A percentile compares a stretch with the other conserved stretches of the same genome.
Evolutionary conservation across 177 flowering plant genomes (phyloP).

Genomic region (Vitis hybrid): DNA sequence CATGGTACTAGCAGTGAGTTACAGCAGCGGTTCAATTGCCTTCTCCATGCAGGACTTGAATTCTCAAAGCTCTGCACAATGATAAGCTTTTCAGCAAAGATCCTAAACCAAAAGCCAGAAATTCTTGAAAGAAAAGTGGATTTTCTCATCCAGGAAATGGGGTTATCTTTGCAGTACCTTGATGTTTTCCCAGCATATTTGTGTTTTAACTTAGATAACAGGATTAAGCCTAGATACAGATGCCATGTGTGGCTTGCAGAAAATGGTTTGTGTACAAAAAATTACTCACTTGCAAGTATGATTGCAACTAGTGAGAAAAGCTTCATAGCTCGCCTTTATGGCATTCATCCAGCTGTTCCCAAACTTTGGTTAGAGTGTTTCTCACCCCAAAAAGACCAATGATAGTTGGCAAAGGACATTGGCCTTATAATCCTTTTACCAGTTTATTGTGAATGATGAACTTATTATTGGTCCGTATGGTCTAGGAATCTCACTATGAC

Average conservation of each 20-base stretch:
- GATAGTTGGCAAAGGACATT: too few relatives aligned
- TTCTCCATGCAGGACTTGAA: conserved; percentile 44
- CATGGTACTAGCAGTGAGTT: conserved; percentile 49
- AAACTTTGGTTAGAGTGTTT: conserved; percentile 56
- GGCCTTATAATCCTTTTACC: background rate
- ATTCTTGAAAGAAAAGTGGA: conserved; percentile 39
- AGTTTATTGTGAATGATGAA: background rate
- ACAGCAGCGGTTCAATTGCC: conserved; percentile 54
- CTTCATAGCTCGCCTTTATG: conserved; percentile 41
- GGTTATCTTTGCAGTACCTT: conserved; percentile 40
- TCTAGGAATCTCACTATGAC: background rate
- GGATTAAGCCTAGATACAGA: conserved; percentile 60
- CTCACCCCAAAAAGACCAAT: background rate
- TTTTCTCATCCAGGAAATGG: conserved; percentile 46
- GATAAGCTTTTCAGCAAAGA: conserved; percentile 40
- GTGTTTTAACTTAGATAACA: conserved; percentile 54
- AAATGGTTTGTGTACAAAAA: conserved; percentile 31
- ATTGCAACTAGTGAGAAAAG: conserved; percentile 56
- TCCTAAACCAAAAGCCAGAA: conserved; percentile 54
- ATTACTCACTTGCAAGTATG: conserved; percentile 52
- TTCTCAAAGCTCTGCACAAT: conserved; percentile 55
- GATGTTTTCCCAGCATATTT: conserved; percentile 54
- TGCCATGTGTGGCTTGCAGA: conserved; percentile 58
- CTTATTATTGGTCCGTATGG: background rate
- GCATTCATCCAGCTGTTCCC: conserved; percentile 58